Conservation (phyloP, 73 alveolate species). For the Symbiodinium pilosum region DNA sequence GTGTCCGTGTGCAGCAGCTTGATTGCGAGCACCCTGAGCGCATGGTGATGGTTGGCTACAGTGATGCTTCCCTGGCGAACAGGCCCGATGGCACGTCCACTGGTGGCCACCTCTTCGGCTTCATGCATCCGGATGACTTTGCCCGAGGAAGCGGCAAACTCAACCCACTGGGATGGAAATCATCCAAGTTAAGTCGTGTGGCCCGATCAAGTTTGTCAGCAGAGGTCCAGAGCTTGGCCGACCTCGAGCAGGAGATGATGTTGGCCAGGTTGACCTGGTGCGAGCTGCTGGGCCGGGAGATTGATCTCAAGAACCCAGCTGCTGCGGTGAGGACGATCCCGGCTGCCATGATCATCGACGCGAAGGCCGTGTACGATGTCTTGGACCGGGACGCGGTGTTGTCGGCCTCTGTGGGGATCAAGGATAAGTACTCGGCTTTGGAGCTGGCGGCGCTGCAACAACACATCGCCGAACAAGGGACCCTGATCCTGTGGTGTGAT, state of each 20-base stretch:
- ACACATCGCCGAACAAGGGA: neutral
- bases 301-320: neutral
- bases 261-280: neutral
- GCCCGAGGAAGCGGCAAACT: neutral
- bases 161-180: neutral
- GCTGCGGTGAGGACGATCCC: neutral
- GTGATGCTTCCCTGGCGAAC: neutral
- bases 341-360: neutral
- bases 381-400: neutral
- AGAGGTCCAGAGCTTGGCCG: neutral
- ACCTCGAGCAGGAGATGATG: neutral
- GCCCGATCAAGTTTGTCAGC: slow-evolving; percentile 3
- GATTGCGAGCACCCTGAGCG: neutral
- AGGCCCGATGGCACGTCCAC: neutral
- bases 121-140: neutral
- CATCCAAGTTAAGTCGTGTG: neutral
- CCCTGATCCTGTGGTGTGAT: neutral
- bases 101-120: neutral
- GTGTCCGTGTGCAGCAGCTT: neutral
- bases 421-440: slow-evolving; percentile 10
- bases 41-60: neutral
- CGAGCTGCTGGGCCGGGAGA: neutral
- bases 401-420: neutral
- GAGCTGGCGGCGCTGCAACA: neutral
- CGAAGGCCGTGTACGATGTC: slow-evolving; percentile 1